Conservation (phyloP, 169 alveolate species). For the Theileria sp. region DNA sequence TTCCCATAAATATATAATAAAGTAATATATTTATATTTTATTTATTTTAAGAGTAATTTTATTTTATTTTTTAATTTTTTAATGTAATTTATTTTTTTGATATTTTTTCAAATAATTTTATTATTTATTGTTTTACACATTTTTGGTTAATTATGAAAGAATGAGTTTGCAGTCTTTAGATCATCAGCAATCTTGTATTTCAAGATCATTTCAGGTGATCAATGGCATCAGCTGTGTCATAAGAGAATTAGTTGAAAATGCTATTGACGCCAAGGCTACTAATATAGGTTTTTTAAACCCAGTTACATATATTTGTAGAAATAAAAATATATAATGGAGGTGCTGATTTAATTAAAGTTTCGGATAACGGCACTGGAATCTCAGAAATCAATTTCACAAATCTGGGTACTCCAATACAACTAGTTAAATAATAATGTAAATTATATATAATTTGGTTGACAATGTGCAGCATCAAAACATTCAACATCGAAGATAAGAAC, state of each 20-base stretch:
- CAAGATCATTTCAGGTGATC: slow-evolving; percentile 66
- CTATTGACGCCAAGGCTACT: slow-evolving; percentile 90
- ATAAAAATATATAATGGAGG: slow-evolving; percentile 86
- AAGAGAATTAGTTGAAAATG: slow-evolving; percentile 92
- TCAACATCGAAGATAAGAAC: slow-evolving; percentile 91
- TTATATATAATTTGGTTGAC: too few relatives aligned
- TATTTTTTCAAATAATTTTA: too few relatives aligned
- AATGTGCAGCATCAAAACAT: slow-evolving; percentile 73
- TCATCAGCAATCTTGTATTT: neutral
- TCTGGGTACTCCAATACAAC: slow-evolving; percentile 60
- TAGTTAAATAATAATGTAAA: too few relatives aligned
- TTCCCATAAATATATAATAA: too few relatives aligned
- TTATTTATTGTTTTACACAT: neutral
- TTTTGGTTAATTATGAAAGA: neutral
- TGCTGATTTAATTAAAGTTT: slow-evolving; percentile 84
- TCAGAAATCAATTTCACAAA: slow-evolving; percentile 78
- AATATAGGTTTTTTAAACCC: slow-evolving; percentile 64
- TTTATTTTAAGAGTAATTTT: too few relatives aligned
- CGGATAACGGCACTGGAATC: slow-evolving; percentile 92
- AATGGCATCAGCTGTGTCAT: slow-evolving; percentile 71
- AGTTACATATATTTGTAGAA: slow-evolving; percentile 45
- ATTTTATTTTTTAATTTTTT: too few relatives aligned
- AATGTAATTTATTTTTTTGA: too few relatives aligned
- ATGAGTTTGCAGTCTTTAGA: slow-evolving; percentile 17
- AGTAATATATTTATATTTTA: too few relatives aligned